Base-by-base conservation (phyloP, 2,329 filamentous ascomycete genomes). In the Beauveria rudraprayagi region DNA sequence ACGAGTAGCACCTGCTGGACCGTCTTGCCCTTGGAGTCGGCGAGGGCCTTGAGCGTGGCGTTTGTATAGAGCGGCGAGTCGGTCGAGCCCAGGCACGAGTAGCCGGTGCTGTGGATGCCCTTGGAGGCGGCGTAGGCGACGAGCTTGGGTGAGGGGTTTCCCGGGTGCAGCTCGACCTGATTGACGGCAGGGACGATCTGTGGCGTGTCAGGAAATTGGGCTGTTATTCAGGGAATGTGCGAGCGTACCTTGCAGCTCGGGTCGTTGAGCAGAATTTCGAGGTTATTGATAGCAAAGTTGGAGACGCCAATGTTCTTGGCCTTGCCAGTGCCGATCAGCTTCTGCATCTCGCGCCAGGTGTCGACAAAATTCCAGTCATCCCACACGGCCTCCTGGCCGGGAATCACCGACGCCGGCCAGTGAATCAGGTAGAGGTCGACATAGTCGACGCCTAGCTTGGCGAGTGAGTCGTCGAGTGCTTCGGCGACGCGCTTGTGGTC, bases 331-430 rank as follows among this genome's bases (percentile, higher is more conserved):
- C 74, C 83, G 43, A 83, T 76, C 44, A 89, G 77, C 78, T 87
- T 87, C 75, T 88, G 83, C 78, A 88, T 76, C 77, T 87, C 86
- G 63, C 80, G 77, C 84, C 83, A 95, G 28, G 91, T 94, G 75
- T 94, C 86, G 68, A 89, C 80, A 74, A 90, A 93, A 77, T 91
- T 83, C 90, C 90, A 93, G 77, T 91, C 89, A 37, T 83, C 78
- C 65, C 86, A 82, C 71, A 88, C 84, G 79, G 90, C 89, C 75
- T 80, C 85, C 44, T 89, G 81, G 56, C 78, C 75, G 3, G 86
- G 84, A 66, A 85, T 82, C 57, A 83, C 85, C 30, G 82, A 85
- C 62, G 78, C 83, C 19, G 87, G 88, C 87, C 86, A 91, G 74
- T 90, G 86, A 75, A 89, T 87, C 50, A 90, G 79, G 71, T 88